A percentile compares a stretch with the other conserved stretches of the same genome.
phyloP scores from a whole-genome alignment of 148 eudicot genomes.

The Heliosperma pusillum region DNA sequence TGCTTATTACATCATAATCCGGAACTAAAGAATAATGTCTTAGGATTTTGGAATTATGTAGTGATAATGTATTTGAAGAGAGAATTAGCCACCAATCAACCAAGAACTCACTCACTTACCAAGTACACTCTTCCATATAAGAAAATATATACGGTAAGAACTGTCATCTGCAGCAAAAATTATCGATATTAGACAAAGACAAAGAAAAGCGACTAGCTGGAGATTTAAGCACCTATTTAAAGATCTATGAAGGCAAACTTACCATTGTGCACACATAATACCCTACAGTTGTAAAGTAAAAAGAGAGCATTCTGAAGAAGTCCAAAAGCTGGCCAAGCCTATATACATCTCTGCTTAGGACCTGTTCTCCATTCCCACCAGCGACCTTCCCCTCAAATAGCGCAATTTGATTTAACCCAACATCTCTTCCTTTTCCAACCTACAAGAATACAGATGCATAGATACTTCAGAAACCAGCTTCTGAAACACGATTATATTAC shows the following conservation, averaged over 20 bases:
- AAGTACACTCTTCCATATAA: slow-evolving; percentile 91
- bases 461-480: not conserved
- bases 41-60: no score
- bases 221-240: slow-evolving; percentile 3
- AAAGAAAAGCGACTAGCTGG: not conserved
- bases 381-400: slow-evolving; percentile 98
- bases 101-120: slow-evolving; percentile 49
- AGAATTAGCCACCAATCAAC: not conserved
- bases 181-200: slow-evolving; percentile 16
- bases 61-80: not conserved
- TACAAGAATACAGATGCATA: slow-evolving; percentile 25
- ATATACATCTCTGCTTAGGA: slow-evolving; percentile 87
- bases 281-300: slow-evolving; percentile 94
- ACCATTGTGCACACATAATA: slow-evolving; percentile 97
- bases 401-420: slow-evolving; percentile 95
- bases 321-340: slow-evolving; percentile 97
- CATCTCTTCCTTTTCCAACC: slow-evolving; percentile 99
- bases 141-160: slow-evolving; percentile 85
- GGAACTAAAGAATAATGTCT: no score
- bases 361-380: slow-evolving; percentile 99
- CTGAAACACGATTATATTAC: not conserved
- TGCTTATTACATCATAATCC: no score
- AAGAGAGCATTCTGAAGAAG: slow-evolving; percentile 95
- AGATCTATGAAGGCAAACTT: slow-evolving; percentile 8
- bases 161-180: slow-evolving; percentile 77